phyloP scores from a whole-genome alignment of 2,329 filamentous ascomycete species.

The Cladosporium sp. region DNA sequence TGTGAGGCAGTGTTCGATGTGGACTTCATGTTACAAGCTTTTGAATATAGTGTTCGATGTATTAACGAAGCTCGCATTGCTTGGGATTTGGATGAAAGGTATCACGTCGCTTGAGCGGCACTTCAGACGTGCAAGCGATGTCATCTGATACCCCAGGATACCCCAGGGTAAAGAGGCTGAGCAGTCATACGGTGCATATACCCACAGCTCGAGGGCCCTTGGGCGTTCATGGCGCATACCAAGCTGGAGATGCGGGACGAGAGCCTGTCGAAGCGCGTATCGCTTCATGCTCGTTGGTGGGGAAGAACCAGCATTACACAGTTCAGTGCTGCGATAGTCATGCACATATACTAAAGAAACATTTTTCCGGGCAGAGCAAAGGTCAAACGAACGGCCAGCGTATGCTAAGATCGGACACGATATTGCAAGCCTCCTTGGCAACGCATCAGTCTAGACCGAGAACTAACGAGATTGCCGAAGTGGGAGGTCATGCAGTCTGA shows the following conservation, averaged over 20 bases:
- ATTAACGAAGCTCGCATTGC: neutral
- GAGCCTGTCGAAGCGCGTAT: neutral
- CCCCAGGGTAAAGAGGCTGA: slow-evolving; percentile 4
- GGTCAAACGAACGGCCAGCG: neutral
- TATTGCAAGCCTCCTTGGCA: neutral
- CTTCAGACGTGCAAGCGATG: neutral
- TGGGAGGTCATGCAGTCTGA: neutral
- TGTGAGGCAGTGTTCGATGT: neutral
- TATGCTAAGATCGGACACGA: neutral
- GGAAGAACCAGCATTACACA: neutral
- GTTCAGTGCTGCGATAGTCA: neutral
- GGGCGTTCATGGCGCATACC: neutral
- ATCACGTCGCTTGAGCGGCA: neutral
- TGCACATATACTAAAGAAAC: neutral
- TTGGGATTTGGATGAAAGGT: neutral
- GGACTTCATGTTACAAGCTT: neutral
- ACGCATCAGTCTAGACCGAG: neutral
- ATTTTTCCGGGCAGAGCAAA: neutral
- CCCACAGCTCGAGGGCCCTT: neutral
- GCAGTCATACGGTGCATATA: slow-evolving; percentile 3
- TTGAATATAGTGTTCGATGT: neutral
- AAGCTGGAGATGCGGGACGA: slow-evolving; percentile 14
- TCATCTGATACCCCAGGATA: neutral
- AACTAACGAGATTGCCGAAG: neutral
- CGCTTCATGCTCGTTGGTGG: neutral